Base-by-base conservation (phyloP, 2,329 filamentous ascomycete species). In the Xylaria arbuscula region DNA sequence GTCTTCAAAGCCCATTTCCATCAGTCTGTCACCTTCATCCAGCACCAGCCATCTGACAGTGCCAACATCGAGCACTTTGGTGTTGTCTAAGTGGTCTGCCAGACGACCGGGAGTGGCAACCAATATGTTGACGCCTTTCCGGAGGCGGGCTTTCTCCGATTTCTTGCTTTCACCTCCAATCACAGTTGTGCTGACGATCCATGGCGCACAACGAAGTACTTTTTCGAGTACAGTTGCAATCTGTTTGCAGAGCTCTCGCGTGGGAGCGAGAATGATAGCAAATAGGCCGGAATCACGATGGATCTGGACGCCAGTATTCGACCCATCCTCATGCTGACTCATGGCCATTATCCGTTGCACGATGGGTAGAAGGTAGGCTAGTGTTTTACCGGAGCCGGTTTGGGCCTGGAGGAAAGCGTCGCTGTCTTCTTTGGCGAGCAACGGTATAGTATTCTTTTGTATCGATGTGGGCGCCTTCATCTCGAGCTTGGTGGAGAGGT, bases 341-440 rank as follows among this genome's bases (percentile, higher is more conserved):
- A 98, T 86, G 15, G 90, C 87, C 80, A 97, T 88, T 22, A 99
- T 91, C 28, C 94, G 88, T 78, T 99, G 93, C 24, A 99, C 90
- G 55, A 99, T 92, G 1, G 96, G 96, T 7, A 99, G 83, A 4
- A 99, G 86, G 78, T 99, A 99, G n/a, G 96, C 93, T 68, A 99
- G 83, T 0, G 96, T 99, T 83, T 99, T 99, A 81, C 96, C 96
- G 0, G 96, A 99, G 73, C 96, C 96, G 0, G 96, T 99, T 82
- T 99, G 92, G 2, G 96, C 97, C 79, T 98, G 96, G 40, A 99
- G 91, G 76, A 99, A 99, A 1, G 94, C 94, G 83, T 99, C 96
- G 54, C 88, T 90, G 74, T 97, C 92, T 62, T 92, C 90, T 50
- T 90, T 90, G 53, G 97, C 81, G 69, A 99, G 82, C 74, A 96